These are phyloP conservation scores for Kodamaea suecica DNA, from an alignment of 1,139 yeast genomes.

Conservation along the genomic window DNA sequence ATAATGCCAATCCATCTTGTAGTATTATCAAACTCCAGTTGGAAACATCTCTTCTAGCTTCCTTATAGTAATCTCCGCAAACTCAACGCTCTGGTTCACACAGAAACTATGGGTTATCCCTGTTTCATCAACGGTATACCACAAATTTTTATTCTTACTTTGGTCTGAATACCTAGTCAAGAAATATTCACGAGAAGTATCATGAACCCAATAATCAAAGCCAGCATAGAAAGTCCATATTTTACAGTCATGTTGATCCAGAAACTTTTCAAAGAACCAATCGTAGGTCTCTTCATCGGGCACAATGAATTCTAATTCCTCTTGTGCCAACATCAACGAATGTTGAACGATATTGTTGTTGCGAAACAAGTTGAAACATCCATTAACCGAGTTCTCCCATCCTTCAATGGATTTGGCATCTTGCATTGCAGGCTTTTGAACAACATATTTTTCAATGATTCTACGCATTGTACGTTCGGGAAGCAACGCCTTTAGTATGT, in stretches of 20 bases:
- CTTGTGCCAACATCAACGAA: constrained; percentile 52
- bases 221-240: constrained; percentile 59
- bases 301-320: constrained; percentile 52
- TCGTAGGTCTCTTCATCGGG: constrained; percentile 40
- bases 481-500: constrained; percentile 21
- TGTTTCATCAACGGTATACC: constrained; percentile 28
- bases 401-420: constrained; percentile 21
- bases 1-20: too few relatives aligned
- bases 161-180: constrained; percentile 32
- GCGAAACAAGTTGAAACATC: constrained; percentile 41
- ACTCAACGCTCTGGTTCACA: constrained; percentile 50
- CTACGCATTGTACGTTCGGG: constrained; percentile 18
- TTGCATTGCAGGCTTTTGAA: constrained; percentile 21
- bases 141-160: constrained; percentile 24
- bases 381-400: constrained; percentile 38
- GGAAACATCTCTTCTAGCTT: constrained; percentile 13
- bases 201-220: constrained; percentile 60
- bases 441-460: constrained; percentile 22
- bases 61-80: constrained; percentile 42
- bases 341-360: constrained; percentile 47
- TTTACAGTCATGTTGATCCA: constrained; percentile 18
- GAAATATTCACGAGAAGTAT: constrained; percentile 43
- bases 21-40: too few relatives aligned
- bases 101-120: constrained; percentile 57
- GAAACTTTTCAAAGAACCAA: constrained; percentile 43